Percentiles rank a stretch among this genome's conserved stretches.
phyloP scores from a whole-genome alignment of 495 filamentous ascomycete genomes.

The Penicillium verhagenii region DNA sequence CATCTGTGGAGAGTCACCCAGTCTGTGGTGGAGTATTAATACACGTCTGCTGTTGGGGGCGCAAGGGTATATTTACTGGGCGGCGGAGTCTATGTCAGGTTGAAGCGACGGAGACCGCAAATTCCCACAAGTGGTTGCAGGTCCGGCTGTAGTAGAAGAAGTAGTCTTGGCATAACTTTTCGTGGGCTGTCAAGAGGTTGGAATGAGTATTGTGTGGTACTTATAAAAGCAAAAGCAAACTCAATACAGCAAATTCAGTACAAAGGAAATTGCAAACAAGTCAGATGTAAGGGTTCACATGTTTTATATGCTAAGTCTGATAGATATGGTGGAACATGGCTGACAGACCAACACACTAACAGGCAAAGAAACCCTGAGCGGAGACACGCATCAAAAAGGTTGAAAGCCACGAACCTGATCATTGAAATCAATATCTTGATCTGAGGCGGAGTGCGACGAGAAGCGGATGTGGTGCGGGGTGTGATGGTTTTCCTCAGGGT shows the following conservation, averaged over 20 bases:
- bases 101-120: conserved; percentile 24
- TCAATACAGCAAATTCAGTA: not conserved
- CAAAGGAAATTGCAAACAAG: not conserved
- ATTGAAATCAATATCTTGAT: conserved; percentile 4
- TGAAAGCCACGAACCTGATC: conserved; percentile 15
- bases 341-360: not conserved
- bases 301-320: not conserved
- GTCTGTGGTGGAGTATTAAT: conserved; percentile 16
- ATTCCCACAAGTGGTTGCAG: conserved; percentile 25
- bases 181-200: conserved; percentile 12
- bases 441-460: not conserved
- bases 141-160: conserved; percentile 11
- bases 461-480: not conserved
- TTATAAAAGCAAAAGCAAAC: not conserved
- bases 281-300: not conserved
- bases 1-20: conserved; percentile 20
- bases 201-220: conserved; percentile 8
- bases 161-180: conserved; percentile 34
- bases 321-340: not conserved
- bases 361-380: not conserved
- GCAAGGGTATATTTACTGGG: conserved; percentile 29
- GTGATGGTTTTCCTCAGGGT: conserved; percentile 1
- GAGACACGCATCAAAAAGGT: conserved; percentile 2
- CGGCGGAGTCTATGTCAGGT: conserved; percentile 25
- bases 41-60: conserved; percentile 3